Evolutionary conservation across 1,284 basidiomycete genomes (phyloP).

Genomic region (Fomitopsis betulina): DNA sequence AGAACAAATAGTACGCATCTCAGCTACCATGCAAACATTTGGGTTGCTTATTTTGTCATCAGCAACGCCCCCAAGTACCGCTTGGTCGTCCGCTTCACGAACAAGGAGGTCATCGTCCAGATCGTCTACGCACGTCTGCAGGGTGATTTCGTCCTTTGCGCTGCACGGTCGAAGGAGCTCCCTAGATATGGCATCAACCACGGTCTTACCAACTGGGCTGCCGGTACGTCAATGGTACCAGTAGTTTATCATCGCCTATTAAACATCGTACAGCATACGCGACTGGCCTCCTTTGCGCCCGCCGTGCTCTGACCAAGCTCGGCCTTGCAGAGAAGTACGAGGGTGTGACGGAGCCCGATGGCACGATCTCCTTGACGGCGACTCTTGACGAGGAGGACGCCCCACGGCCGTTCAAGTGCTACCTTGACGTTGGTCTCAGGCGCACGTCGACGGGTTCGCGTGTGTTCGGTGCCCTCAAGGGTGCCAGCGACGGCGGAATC

Average conservation of each 20-base stretch:
- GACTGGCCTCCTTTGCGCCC: constrained; percentile 93
- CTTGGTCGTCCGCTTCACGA: constrained; percentile 96
- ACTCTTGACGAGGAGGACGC: constrained; percentile 88
- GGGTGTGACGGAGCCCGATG: constrained; percentile 92
- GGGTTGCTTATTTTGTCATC: neutral
- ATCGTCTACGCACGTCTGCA: constrained; percentile 97
- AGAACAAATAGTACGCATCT: constrained; percentile 93
- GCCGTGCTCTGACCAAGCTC: constrained; percentile 93
- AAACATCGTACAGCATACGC: constrained; percentile 72
- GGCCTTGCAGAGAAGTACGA: constrained; percentile 98
- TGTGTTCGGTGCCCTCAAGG: constrained; percentile 99
- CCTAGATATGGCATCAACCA: constrained; percentile 97
- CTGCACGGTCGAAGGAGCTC: constrained; percentile 89
- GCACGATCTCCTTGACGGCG: constrained; percentile 81
- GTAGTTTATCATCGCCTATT: neutral
- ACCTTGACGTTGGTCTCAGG: constrained; percentile 97
- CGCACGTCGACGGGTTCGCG: constrained; percentile 98
- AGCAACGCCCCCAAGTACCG: constrained; percentile 97
- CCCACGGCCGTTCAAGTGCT: constrained; percentile 97
- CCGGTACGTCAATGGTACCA: constrained; percentile 46
- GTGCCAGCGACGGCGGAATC: constrained; percentile 97
- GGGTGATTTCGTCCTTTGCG: constrained; percentile 91
- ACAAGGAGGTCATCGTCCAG: constrained; percentile 89
- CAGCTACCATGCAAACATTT: neutral
- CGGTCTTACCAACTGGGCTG: constrained; percentile 98